Base-by-base conservation (phyloP, 225 moss, liverwort and hornwort species). In the Marchantia polymorpha region DNA sequence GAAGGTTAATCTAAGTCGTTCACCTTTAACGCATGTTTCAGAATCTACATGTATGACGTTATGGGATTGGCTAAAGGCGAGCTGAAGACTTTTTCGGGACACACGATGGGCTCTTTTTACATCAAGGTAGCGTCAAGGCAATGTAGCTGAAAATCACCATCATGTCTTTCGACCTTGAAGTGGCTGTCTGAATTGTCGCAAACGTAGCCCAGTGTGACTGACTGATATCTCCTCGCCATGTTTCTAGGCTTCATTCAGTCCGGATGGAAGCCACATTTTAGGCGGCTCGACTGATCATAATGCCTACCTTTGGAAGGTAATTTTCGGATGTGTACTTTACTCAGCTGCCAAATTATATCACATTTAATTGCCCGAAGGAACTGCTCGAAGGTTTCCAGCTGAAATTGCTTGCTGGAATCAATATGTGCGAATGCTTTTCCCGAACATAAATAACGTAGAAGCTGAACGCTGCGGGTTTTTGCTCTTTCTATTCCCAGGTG, bases 31-130 rank as follows among this genome's bases (percentile, higher is more conserved):
- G 29, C 30, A 14, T 29, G 31, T 29, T 77, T 15, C 90, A 99
- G 97, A 76, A 95, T 95, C 68, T 99, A 95, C 69, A 90, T 99
- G 95, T 95, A 93, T 31, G 92, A 99, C 30, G 90, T 91, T 48
- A 86, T 90, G 74, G 86, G 82, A 55, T 88, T 92, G 2, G 91
- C 90, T 53, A 88, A 85, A 70, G 93, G 92, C 15, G 90, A 86
- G 23, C 70, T 92, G 69, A 90, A 90, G 25, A 91, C 67, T 59
- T 95, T 92, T 78, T 84, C 91, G 19, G 99, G 99, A 27, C 93
- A 92, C 81, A 84, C 88, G 4, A 90, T 95, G 53, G 89, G 90
- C 48, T 84, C 93, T 66, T 99, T 99, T 70, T 93, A 93, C 71
- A 88, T 95, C 63, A 99, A 99, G 93, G 97, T 94, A 79, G 56